Percentiles rank a stretch among this genome's conserved stretches.
Evolutionary conservation across 352 stramenopile species (phyloP).

Genomic region (Pythium dissimile): DNA sequence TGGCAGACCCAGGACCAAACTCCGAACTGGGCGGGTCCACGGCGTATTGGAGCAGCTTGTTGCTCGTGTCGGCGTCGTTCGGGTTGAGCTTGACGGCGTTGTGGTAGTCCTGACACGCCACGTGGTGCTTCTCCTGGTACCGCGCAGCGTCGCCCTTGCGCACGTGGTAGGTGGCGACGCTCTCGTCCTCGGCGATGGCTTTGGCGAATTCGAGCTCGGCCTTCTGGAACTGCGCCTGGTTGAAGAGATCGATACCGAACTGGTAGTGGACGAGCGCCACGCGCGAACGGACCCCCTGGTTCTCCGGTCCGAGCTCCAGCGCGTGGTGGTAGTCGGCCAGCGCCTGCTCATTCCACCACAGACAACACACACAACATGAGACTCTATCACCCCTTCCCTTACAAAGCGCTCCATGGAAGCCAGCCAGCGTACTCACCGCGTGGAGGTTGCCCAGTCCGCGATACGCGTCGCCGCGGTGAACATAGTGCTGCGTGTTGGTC

Average conservation of each 20-base stretch:
- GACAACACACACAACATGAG: not conserved
- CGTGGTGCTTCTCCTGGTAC: conserved; percentile 67
- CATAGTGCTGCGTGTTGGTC: conserved; percentile 50
- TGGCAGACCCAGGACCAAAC: no score
- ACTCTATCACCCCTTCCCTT: no score
- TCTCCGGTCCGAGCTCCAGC: conserved; percentile 52
- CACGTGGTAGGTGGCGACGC: conserved; percentile 57
- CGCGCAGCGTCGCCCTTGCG: conserved; percentile 70
- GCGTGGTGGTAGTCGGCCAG: conserved; percentile 78
- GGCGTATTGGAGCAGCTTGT: conserved; percentile 60
- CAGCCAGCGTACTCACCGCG: conserved; percentile 44
- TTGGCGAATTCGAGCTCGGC: conserved; percentile 69
- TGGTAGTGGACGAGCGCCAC: conserved; percentile 79
- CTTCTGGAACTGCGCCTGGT: conserved; percentile 64
- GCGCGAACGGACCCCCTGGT: conserved; percentile 47
- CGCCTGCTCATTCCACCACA: no score
- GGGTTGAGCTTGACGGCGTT: conserved; percentile 49
- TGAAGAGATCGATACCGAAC: conserved; percentile 80
- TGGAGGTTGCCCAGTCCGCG: conserved; percentile 69
- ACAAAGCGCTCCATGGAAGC: no score
- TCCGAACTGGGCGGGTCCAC: conserved; percentile 20
- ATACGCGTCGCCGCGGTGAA: conserved; percentile 73
- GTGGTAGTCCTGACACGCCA: conserved; percentile 48
- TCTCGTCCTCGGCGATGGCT: conserved; percentile 52
- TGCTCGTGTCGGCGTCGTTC: conserved; percentile 52